Evolutionary conservation across 805 yeast genomes (phyloP), one percentile per base, ranked within the genome.

Genomic region (Wickerhamiella qilinensis): DNA sequence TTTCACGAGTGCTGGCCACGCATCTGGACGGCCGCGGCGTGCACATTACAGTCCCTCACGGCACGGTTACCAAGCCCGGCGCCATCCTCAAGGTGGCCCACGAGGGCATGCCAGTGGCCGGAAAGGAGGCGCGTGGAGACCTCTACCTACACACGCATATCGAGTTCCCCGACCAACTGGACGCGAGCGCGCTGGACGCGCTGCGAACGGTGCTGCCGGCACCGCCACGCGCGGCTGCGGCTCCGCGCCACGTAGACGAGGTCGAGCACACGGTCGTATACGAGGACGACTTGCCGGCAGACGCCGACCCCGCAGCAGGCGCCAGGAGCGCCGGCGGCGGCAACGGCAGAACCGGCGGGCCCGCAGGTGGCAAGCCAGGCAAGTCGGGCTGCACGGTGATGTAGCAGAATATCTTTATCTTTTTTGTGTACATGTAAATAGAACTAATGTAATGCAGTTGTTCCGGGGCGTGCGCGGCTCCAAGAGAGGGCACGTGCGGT

Each of bases 1-100:
- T 86, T 50, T 60, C 69, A 27, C 68, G 71, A 37, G 67, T 70
- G 11, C 63, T 84, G 2, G 60, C 79, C 8, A 71, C 70, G 46
- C 91, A 83, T 45, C 65, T 86, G 39, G 97, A 91, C 57, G 86
- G 78, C 15, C 71, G 96, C 44, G 70, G 74, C 28, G 56, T 85
- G 12, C 68, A 68, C 38, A 54, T 86, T 12, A 62, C 72, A 1
- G 69, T 77, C 0, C 85, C 86, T 1, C 60, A 67, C 3, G 96
- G 96, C 1, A 78, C 77, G 56, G 94, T 88, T 4, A 51, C 47
- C 19, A 36, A 38, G 20, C 54, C 54, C 1, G 44, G 46, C 15
- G 35, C 35, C 16, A 39, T 48, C 20, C 33, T 48, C 18, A 43
- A 43, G 21, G 31, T 50, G 12, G 41, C 44, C 5, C 42, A 42